Evolutionary conservation across 2,329 filamentous ascomycete genomes (phyloP), one percentile per base, ranked within the genome.

Genomic region (Thielaviopsis ethacetica): DNA sequence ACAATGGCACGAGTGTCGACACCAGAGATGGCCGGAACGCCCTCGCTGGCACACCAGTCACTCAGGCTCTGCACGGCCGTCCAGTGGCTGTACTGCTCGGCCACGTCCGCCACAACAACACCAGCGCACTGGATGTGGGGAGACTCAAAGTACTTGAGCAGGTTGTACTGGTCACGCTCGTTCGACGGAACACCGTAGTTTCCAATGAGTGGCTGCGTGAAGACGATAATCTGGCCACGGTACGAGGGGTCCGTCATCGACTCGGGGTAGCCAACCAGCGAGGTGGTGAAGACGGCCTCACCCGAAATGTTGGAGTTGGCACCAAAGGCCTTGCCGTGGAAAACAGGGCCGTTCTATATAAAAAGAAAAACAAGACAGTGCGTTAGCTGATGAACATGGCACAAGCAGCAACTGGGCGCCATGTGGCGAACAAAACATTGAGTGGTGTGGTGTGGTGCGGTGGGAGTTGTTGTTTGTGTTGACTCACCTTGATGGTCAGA

Each of bases 241-340:
- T 91, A 91, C 21, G 87, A 91, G 57, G 87, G 87, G 67, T 91
- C 87, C 67, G 87, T 91, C 79, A 91, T 84, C 54, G 86, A 96
- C 77, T 98, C 93, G 65, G 93, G 93, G 72, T 98, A 98, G 67
- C 93, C 93, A 61, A 98, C 93, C 59, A 97, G 83, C 24, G 91
- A 96, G 62, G 93, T 97, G 63, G 93, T 97, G 78, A 98, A 98
- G 71, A 97, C 93, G 53, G 93, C 93, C 77, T 98, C 93, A 66
- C 93, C 93, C 63, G 91, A 95, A 70, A 97, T 88, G 79, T 96
- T 98, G 71, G 86, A 82, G 72, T 94, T 93, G 69, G 93, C 93
- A 67, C 93, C 93, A 67, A 97, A 98, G 61, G 91, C 95, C 70
- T 88, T 95, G 70, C 93, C 93, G 67, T 89, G 88, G 77, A 95